Base-by-base conservation (phyloP, 2,329 filamentous ascomycete genomes). In the Phaeosphaeria sp. region DNA sequence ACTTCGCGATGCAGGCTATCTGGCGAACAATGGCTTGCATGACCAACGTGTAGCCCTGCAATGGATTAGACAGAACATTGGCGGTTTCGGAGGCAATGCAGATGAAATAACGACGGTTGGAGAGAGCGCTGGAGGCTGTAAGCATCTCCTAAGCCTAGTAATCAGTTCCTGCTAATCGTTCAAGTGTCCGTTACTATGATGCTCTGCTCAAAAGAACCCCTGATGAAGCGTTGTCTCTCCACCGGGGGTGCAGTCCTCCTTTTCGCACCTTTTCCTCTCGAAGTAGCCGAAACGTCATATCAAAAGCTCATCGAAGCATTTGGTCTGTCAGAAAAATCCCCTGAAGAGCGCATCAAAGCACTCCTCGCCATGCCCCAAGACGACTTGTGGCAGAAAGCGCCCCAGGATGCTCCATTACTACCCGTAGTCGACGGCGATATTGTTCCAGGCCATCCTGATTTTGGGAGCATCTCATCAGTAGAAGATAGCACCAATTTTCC, bases 121-220 rank as follows among this genome's bases (percentile, higher is more conserved):
- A 17, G 78, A 84, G 62, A 82, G 79, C 48, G 81, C 81, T 6
- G 83, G 83, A 30, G 82, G 73, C n/a, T 72, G 81, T 78, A 70
- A 63, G 77, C 63, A 15, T 9, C 1, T 13, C 23, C 25, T 23
- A 4, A 9, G 20, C n/a, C n/a, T 20, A 3, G 0, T 22, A 44
- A 27, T 0, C 20, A n/a, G 5, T 3, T 15, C 17, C 1, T 36
- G 50, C 59, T 66, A 36, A 65, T 41, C 6, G 2, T 3, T 13
- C 18, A 10, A 72, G 70, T 70, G n/a, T 67, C 72, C 20, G 67
- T 64, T 3, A 69, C 64, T 3, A 65, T 71, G 62, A 55, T 75
- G 4, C 63, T 75, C 5, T 58, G 60, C 23, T 74, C 71, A 5
- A 60, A 72, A 54, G 69, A 74, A 39, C 72, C 72, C 9, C 56